Evolutionary conservation across 2,329 filamentous ascomycete species (phyloP).

Genomic region (Penicillium capsulatum): DNA sequence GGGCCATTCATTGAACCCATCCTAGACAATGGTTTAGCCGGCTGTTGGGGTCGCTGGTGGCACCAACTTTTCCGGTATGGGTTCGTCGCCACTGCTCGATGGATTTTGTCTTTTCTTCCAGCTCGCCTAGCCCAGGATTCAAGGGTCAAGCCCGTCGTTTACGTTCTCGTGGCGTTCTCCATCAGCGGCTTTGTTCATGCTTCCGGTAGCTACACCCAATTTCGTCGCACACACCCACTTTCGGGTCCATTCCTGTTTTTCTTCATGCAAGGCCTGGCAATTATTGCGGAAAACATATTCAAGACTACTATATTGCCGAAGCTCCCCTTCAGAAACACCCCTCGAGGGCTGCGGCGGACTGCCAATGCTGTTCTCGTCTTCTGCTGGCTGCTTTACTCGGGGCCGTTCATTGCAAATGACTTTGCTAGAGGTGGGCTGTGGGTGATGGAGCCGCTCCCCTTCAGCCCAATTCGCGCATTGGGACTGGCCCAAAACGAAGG

Average conservation of each 20-base stretch:
- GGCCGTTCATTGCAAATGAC: conserved; percentile 67
- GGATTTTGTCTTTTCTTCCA: conserved; percentile 27
- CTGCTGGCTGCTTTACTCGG: conserved; percentile 65
- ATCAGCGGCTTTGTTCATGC: conserved; percentile 57
- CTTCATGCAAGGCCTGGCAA: conserved; percentile 61
- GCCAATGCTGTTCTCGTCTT: conserved; percentile 61
- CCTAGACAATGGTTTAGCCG: conserved; percentile 64
- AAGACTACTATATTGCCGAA: conserved; percentile 35
- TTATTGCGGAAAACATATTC: conserved; percentile 55
- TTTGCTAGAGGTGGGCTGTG: conserved; percentile 70
- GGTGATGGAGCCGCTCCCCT: conserved; percentile 75
- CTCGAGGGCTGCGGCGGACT: conserved; percentile 46
- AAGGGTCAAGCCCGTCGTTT: conserved; percentile 20
- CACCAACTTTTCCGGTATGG: conserved; percentile 81
- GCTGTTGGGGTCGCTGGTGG: conserved; percentile 85
- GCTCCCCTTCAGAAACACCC: conserved; percentile 34
- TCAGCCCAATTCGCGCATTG: conserved; percentile 65
- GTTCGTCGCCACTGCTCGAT: conserved; percentile 39
- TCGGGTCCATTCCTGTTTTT: conserved; percentile 64
- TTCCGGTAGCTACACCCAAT: conserved; percentile 62
- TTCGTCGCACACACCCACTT: conserved; percentile 57
- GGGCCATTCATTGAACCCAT: conserved; percentile 43
- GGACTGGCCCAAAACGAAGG: conserved; percentile 59
- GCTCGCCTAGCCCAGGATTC: conserved; percentile 15
- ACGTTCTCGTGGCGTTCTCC: conserved; percentile 30